A percentile compares a stretch with the other conserved stretches of the same genome.
These are phyloP conservation scores for Vitellaria paradoxa DNA, from an alignment of 179 eudicot genomes.

Conservation along the genomic window DNA sequence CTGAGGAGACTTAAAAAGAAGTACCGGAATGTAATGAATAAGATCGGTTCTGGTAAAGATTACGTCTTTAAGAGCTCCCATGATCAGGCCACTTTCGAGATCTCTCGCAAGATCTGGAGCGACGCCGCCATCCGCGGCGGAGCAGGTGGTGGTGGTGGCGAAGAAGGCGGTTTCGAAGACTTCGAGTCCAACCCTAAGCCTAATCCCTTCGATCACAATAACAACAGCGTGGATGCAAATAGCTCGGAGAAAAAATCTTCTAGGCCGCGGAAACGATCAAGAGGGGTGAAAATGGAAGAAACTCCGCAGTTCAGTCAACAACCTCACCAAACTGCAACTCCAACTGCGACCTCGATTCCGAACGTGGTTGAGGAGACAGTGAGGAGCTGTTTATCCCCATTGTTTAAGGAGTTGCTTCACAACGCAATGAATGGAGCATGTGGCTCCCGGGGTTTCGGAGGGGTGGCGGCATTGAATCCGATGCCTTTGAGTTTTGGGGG, in stretches of 20 bases:
- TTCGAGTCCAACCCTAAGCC: constrained; percentile 39
- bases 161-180: constrained; percentile 42
- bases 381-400: constrained; percentile 73
- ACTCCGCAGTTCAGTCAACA: constrained; percentile 6
- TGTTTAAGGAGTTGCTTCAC: constrained; percentile 67
- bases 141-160: background rate
- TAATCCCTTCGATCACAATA: constrained; percentile 23
- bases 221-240: constrained; percentile 24
- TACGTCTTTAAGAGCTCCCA: constrained; percentile 78
- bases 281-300: constrained; percentile 51
- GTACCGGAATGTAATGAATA: constrained; percentile 58
- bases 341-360: constrained; percentile 29
- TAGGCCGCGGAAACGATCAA: constrained; percentile 49
- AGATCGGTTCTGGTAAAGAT: constrained; percentile 68
- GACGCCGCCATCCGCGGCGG: constrained; percentile 15
- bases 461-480: constrained; percentile 42
- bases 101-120: constrained; percentile 77
- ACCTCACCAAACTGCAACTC: background rate
- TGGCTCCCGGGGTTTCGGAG: constrained; percentile 32
- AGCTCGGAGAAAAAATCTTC: constrained; percentile 22
- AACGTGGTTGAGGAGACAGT: constrained; percentile 80
- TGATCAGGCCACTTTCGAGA: constrained; percentile 77
- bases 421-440: constrained; percentile 36
- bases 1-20: constrained; percentile 84
- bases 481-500: constrained; percentile 55